phyloP scores from a whole-genome alignment of 2,329 filamentous ascomycete species.

The Leptographium galeiforme region DNA sequence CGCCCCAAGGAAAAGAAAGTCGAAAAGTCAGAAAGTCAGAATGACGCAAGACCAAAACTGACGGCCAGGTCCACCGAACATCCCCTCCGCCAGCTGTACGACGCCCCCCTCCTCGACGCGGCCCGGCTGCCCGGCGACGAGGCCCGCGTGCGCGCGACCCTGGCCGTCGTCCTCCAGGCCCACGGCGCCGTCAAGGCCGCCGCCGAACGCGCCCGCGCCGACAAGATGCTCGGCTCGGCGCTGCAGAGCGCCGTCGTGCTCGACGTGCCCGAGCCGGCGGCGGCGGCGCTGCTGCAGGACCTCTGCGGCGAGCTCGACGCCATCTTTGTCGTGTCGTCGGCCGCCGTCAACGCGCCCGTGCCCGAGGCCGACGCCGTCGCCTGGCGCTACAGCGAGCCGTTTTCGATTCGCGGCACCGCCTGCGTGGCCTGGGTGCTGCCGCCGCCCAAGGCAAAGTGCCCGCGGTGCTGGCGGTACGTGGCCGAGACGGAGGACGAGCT shows the following conservation, averaged over 20 bases:
- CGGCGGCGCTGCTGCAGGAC: conserved; percentile 25
- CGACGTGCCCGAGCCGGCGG: conserved; percentile 22
- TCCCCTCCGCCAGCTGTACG: conserved; percentile 36
- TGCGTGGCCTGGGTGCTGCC: conserved; percentile 32
- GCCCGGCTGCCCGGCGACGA: conserved; percentile 27
- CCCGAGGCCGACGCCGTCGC: conserved; percentile 17
- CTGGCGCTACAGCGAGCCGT: conserved; percentile 29
- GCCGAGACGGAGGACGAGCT: conserved; percentile 52
- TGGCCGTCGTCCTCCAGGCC: conserved; percentile 37
- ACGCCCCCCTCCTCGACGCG: conserved; percentile 26
- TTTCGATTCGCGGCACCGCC: conserved; percentile 25
- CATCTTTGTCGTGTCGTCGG: conserved; percentile 58
- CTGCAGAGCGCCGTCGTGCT: conserved; percentile 63
- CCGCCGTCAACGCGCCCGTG: conserved; percentile 29
- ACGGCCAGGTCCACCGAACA: conserved; percentile 16
- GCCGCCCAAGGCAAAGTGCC: conserved; percentile 55
- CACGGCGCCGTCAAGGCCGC: conserved; percentile 59
- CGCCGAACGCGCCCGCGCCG: conserved; percentile 57
- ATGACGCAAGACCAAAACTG: neutral
- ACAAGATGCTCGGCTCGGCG: conserved; percentile 65
- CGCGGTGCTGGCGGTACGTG: conserved; percentile 78
- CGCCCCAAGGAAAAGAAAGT: neutral
- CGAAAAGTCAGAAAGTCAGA: conserved; percentile 15
- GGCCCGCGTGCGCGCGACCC: conserved; percentile 25
- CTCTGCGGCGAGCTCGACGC: conserved; percentile 37